A percentile compares a stretch with the other conserved stretches of the same genome.
Conservation (phyloP, 2,329 filamentous ascomycete genomes). For the Elsinoe ampelina region DNA sequence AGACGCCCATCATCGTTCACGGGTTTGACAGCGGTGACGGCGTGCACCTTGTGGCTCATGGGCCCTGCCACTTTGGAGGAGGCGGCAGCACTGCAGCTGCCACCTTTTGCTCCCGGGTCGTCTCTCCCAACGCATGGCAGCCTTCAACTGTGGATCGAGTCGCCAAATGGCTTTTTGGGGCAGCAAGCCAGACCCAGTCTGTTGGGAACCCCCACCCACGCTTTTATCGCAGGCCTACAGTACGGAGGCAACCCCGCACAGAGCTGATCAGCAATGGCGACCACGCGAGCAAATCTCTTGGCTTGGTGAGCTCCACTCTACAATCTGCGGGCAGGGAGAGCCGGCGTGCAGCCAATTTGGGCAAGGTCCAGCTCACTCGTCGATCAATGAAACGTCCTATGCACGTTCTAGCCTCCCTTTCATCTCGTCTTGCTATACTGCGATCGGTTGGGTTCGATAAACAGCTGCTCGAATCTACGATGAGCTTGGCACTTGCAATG, state of each 20-base stretch:
- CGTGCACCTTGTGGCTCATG: background rate
- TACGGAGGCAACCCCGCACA: conserved; percentile 1
- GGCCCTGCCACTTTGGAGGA: background rate
- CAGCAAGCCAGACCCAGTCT: background rate
- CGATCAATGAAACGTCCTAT: conserved; percentile 9
- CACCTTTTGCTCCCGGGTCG: background rate
- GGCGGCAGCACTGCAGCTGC: background rate
- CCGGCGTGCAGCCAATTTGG: background rate
- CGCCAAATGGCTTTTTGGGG: background rate
- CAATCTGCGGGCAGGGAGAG: background rate
- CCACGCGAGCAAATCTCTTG: conserved; percentile 11
- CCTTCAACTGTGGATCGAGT: background rate
- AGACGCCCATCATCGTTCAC: conserved; percentile 11
- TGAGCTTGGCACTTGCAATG: background rate
- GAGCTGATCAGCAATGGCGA: conserved; percentile 8
- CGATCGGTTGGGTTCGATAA: background rate
- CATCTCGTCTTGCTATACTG: background rate
- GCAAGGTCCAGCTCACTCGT: conserved; percentile 9
- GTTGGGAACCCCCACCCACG: background rate
- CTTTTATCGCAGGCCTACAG: background rate
- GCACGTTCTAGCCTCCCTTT: conserved; percentile 10
- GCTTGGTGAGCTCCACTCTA: background rate
- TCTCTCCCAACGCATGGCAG: background rate
- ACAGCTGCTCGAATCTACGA: background rate
- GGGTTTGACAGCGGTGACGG: conserved; percentile 8